Conservation (phyloP, 2,329 filamentous ascomycete species). For the Diaporthe humulicola region DNA sequence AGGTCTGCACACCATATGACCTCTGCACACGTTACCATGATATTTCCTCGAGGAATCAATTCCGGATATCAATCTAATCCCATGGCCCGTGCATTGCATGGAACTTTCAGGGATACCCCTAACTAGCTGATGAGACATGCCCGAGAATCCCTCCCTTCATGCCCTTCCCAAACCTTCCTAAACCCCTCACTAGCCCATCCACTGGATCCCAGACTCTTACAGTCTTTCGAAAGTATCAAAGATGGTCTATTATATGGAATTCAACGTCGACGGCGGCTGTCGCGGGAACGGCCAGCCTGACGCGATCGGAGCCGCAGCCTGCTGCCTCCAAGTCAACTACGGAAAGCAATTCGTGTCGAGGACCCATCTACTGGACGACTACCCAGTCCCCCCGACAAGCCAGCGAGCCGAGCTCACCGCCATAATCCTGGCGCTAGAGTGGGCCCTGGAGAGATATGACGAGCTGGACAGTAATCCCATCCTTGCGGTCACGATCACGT, state of each 20-base stretch:
- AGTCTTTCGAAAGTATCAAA: background rate
- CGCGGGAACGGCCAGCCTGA: background rate
- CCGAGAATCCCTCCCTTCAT: background rate
- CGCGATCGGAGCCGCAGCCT: background rate
- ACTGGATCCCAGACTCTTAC: background rate
- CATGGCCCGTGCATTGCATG: background rate
- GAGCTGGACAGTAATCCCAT: background rate
- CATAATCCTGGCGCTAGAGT: background rate
- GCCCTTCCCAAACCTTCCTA: background rate
- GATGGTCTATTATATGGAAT: background rate
- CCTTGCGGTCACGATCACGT: background rate
- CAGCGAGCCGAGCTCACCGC: constrained; percentile 1
- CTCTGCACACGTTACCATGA: too few species aligned
- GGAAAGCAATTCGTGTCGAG: background rate
- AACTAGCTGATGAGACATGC: background rate
- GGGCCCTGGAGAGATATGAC: background rate
- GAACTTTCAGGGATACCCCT: background rate
- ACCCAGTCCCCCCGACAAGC: background rate
- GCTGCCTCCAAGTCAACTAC: background rate
- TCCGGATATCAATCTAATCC: background rate
- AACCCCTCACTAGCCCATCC: background rate
- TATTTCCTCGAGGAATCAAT: too few species aligned
- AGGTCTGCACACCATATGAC: too few species aligned
- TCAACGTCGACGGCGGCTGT: background rate
- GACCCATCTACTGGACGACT: background rate